Percentiles rank a stretch among this genome's conserved stretches.
Evolutionary conservation across 1,284 basidiomycete genomes (phyloP).

Genomic region (Irpex rosettiformis): DNA sequence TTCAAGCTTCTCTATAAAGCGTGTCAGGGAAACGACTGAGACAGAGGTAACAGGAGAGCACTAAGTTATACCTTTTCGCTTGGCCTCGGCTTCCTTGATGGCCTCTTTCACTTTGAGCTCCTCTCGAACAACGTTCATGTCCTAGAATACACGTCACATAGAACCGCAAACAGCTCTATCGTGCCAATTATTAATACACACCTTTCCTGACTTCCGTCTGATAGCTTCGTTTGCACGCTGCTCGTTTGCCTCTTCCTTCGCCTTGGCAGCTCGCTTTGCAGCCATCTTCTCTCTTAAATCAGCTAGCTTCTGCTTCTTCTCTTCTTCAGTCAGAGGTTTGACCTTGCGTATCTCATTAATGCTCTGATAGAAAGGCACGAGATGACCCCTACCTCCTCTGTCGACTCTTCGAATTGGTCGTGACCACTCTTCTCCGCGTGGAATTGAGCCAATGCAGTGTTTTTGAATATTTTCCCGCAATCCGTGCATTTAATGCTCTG

Average conservation of each 20-base stretch:
- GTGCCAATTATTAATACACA: conserved; percentile 27
- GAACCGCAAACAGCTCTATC: not conserved
- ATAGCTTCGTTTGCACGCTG: conserved; percentile 77
- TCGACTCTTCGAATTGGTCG: conserved; percentile 92
- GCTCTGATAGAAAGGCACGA: too few species aligned
- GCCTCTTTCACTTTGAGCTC: conserved; percentile 78
- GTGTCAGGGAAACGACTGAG: not conserved
- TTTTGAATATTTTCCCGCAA: conserved; percentile 87
- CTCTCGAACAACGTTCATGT: conserved; percentile 70
- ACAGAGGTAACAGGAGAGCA: not conserved
- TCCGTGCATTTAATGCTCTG: conserved; percentile 79
- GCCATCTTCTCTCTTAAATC: conserved; percentile 80
- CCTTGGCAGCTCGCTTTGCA: conserved; percentile 70
- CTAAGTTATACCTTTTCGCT: conserved; percentile 59
- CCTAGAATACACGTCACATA: conserved; percentile 37
- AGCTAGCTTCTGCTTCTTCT: conserved; percentile 79
- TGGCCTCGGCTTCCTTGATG: conserved; percentile 75
- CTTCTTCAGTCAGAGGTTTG: conserved; percentile 93
- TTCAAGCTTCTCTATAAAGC: conserved; percentile 75
- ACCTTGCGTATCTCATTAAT: too few species aligned
- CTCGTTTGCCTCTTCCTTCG: conserved; percentile 69
- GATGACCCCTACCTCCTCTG: conserved; percentile 79
- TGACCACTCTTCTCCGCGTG: conserved; percentile 97
- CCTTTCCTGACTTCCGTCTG: conserved; percentile 81
- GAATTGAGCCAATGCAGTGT: conserved; percentile 86